Conservation (phyloP, 2,329 filamentous ascomycete genomes). For the Fusarium papillatum region DNA sequence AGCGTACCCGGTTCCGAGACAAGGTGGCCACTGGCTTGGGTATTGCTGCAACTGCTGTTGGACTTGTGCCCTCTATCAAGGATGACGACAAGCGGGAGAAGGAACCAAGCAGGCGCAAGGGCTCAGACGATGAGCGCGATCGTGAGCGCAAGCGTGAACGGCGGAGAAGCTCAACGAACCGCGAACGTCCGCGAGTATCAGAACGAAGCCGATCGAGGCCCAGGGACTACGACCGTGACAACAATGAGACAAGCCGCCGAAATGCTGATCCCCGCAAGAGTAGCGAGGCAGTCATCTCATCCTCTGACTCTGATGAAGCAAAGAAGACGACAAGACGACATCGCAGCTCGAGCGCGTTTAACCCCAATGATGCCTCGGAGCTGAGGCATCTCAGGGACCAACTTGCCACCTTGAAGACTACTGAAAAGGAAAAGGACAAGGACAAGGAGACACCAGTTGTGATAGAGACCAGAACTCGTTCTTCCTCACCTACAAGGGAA, state of each 20-base stretch:
- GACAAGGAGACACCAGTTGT: conserved; percentile 39
- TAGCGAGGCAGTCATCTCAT: conserved; percentile 50
- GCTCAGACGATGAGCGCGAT: conserved; percentile 49
- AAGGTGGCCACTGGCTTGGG: conserved; percentile 63
- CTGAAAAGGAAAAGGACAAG: conserved; percentile 43
- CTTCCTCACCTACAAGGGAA: conserved; percentile 35
- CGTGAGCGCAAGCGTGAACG: conserved; percentile 36
- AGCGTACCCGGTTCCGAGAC: conserved; percentile 60
- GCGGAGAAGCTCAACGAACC: conserved; percentile 35
- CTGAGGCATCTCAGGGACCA: conserved; percentile 65
- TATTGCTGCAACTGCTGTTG: conserved; percentile 63
- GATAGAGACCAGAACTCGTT: conserved; percentile 41
- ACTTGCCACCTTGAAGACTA: conserved; percentile 56
- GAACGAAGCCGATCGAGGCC: conserved; percentile 35
- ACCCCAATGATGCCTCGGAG: conserved; percentile 66
- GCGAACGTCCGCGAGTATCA: conserved; percentile 29
- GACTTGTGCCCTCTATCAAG: conserved; percentile 53
- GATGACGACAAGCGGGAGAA: conserved; percentile 56
- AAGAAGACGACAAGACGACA: conserved; percentile 54
- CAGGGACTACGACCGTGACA: conserved; percentile 38
- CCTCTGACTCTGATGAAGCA: conserved; percentile 58
- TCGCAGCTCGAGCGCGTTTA: conserved; percentile 58
- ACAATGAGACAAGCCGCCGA: conserved; percentile 49
- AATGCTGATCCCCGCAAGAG: conserved; percentile 55
- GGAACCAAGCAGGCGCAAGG: conserved; percentile 45